Conservation (phyloP, 441 rosid species). For the Populus hybrid region DNA sequence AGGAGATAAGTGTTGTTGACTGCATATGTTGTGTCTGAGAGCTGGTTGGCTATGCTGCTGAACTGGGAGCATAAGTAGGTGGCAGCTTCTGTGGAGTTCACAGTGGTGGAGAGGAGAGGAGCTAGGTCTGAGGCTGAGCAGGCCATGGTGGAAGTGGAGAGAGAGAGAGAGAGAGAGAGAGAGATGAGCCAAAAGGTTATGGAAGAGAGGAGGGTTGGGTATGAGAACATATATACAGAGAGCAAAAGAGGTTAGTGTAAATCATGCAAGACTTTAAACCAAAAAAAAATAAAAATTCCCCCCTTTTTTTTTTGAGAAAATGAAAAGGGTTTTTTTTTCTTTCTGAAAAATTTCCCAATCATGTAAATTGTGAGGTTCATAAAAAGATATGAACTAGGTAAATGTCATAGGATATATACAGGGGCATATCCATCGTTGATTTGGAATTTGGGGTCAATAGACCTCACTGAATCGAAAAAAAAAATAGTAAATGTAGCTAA, state of each 20-base stretch:
- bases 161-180: slow-evolving; percentile 3
- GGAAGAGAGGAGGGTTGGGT: not conserved
- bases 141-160: slow-evolving; percentile 13
- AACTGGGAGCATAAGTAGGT: slow-evolving; percentile 53
- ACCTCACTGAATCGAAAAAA: too few species aligned
- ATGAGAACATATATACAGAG: not conserved
- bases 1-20: slow-evolving; percentile 79
- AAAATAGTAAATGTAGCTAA: too few species aligned
- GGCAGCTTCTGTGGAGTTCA: slow-evolving; percentile 60
- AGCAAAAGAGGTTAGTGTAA: too few species aligned
- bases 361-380: not conserved
- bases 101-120: slow-evolving; percentile 37
- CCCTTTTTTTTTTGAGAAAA: too few species aligned
- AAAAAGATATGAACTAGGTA: not conserved
- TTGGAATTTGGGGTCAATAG: too few species aligned
- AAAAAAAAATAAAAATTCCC: too few species aligned
- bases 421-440: too few species aligned
- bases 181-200: not conserved
- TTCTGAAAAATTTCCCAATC: too few species aligned
- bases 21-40: slow-evolving; percentile 64
- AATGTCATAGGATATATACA: too few species aligned
- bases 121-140: slow-evolving; percentile 55
- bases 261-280: too few species aligned
- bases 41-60: slow-evolving; percentile 33
- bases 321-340: too few species aligned